phyloP scores from a whole-genome alignment of 805 yeast species.

The Cyberlindnera samutprakarnensis region DNA sequence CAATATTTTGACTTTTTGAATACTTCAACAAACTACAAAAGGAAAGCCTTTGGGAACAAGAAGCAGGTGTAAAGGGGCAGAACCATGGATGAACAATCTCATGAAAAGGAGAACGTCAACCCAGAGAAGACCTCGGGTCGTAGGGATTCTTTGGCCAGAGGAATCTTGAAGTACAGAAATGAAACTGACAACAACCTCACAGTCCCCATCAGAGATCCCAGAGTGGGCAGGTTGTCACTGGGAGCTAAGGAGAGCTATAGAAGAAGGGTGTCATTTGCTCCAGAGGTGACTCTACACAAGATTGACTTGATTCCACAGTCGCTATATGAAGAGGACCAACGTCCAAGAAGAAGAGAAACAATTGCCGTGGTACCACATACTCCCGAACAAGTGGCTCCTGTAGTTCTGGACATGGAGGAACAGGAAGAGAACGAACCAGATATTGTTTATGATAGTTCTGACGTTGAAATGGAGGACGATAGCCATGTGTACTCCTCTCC shows the following conservation, averaged over 20 bases:
- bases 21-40: no score
- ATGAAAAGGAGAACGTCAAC: slow-evolving; percentile 2
- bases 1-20: no score
- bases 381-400: slow-evolving; percentile 7
- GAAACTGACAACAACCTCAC: slow-evolving; percentile 1
- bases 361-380: slow-evolving; percentile 18
- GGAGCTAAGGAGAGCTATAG: slow-evolving; percentile 11
- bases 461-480: slow-evolving; percentile 22
- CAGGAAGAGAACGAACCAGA: slow-evolving; percentile 13
- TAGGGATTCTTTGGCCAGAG: neutral
- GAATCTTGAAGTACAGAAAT: slow-evolving; percentile 2
- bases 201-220: slow-evolving; percentile 14
- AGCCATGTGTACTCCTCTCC: slow-evolving; percentile 19
- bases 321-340: slow-evolving; percentile 9
- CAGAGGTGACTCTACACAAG: slow-evolving; percentile 24
- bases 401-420: neutral
- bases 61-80: no score
- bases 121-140: neutral
- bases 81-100: neutral
- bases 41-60: no score
- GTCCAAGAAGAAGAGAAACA: slow-evolving; percentile 22
- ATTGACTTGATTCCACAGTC: slow-evolving; percentile 15
- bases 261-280: slow-evolving; percentile 24
- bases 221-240: slow-evolving; percentile 6
- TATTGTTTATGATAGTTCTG: slow-evolving; percentile 20